Evolutionary conservation across 768 basidiomycete genomes (phyloP).

Genomic region (Rubroboletus satanas): DNA sequence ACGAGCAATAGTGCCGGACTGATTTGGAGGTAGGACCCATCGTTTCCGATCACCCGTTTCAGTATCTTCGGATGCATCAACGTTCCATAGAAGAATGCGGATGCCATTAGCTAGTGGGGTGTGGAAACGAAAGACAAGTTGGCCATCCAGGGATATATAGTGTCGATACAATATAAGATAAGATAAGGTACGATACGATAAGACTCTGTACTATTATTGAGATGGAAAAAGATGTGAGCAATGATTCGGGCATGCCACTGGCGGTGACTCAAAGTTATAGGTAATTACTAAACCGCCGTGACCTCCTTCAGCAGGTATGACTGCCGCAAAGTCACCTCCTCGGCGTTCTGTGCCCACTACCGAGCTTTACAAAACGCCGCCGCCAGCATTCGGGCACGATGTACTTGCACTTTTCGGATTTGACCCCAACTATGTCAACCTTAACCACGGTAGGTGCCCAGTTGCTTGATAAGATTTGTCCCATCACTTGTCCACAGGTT

Average conservation of each 20-base stretch:
- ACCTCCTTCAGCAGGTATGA: constrained; percentile 3
- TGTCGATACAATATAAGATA: background rate
- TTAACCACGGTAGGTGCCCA: constrained; percentile 55
- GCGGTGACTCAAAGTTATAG: too few species aligned
- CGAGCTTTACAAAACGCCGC: constrained; percentile 23
- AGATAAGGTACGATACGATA: constrained; percentile 5
- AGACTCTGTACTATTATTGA: background rate
- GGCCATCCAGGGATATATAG: background rate
- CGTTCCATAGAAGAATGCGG: constrained; percentile 87
- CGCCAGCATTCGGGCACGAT: constrained; percentile 53
- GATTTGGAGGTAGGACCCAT: constrained; percentile 58
- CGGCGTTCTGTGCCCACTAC: background rate
- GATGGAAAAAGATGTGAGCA: background rate
- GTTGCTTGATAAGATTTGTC: background rate
- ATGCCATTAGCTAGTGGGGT: constrained; percentile 28
- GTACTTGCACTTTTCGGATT: constrained; percentile 53
- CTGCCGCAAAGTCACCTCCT: background rate
- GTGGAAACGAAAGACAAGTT: background rate
- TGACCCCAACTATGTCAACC: constrained; percentile 55
- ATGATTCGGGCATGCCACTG: too few species aligned
- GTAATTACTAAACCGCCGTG: too few species aligned
- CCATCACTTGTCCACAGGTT: constrained; percentile 37
- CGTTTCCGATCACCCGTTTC: constrained; percentile 66
- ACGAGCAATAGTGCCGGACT: constrained; percentile 76
- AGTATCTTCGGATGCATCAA: constrained; percentile 86